phyloP scores from a whole-genome alignment of 2,329 filamentous ascomycete species.

The Fusarium piperis region DNA sequence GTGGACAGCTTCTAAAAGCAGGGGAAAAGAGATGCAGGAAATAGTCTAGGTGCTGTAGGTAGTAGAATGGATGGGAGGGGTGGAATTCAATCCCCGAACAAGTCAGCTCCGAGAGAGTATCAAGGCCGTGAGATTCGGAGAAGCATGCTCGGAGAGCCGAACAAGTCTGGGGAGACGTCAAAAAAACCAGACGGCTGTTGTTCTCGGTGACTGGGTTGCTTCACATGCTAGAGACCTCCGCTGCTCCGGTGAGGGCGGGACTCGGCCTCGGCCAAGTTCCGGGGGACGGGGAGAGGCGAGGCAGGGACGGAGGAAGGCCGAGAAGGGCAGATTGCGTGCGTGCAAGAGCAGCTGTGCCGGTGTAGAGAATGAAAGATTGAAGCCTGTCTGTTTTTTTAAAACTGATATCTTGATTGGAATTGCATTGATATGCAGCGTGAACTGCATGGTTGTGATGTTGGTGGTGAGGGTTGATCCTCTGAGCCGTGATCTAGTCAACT shows the following conservation, averaged over 20 bases:
- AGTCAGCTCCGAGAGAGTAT: background rate
- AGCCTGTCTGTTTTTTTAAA: background rate
- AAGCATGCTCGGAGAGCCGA: background rate
- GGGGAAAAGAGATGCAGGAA: background rate
- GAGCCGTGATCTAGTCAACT: background rate
- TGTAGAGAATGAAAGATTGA: background rate
- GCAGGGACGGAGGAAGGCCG: constrained; percentile 38
- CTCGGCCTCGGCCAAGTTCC: constrained; percentile 44
- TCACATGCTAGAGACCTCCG: constrained; percentile 47
- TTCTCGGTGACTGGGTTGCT: constrained; percentile 12
- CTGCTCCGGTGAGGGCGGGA: constrained; percentile 40
- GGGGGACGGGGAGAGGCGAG: constrained; percentile 28
- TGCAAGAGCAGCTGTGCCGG: background rate
- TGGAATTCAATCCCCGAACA: constrained; percentile 1
- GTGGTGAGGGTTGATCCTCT: background rate
- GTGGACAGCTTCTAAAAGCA: background rate
- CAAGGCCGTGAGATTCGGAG: background rate
- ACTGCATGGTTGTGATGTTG: background rate
- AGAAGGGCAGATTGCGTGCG: constrained; percentile 18
- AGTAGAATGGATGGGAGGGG: background rate
- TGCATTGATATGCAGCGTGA: background rate
- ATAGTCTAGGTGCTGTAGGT: background rate
- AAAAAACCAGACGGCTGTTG: background rate
- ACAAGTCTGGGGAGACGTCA: constrained; percentile 8
- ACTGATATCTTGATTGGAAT: background rate